A percentile compares a stretch with the other conserved stretches of the same genome.
These are phyloP conservation scores for Pseudogymnoascus pannorum DNA, from an alignment of 2,329 filamentous ascomycete species.

Conservation along the genomic window DNA sequence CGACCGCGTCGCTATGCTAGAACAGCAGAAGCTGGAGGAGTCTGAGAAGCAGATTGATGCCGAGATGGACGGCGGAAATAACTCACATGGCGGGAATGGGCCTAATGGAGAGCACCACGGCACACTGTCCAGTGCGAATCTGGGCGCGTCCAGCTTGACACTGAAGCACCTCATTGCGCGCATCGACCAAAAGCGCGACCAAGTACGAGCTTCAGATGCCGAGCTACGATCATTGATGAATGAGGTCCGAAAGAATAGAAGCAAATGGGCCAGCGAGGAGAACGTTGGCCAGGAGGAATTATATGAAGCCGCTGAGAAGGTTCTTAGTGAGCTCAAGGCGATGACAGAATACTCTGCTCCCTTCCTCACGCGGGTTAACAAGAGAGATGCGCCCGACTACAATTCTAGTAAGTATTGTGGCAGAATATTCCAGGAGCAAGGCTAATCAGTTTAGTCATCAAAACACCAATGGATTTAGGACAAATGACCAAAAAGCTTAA, in stretches of 20 bases:
- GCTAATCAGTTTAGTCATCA: slow-evolving; percentile 58
- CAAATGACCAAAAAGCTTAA: slow-evolving; percentile 98
- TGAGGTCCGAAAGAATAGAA: slow-evolving; percentile 93
- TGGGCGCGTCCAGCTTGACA: slow-evolving; percentile 91
- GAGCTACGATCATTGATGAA: slow-evolving; percentile 91
- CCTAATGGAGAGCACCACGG: slow-evolving; percentile 64
- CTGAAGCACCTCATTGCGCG: slow-evolving; percentile 94
- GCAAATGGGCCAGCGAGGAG: slow-evolving; percentile 98
- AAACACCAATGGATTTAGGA: slow-evolving; percentile 95
- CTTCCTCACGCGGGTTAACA: slow-evolving; percentile 90
- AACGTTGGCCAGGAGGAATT: slow-evolving; percentile 96
- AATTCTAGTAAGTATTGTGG: slow-evolving; percentile 62
- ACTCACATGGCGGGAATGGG: slow-evolving; percentile 45
- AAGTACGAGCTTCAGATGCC: slow-evolving; percentile 85
- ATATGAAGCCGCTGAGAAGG: slow-evolving; percentile 94
- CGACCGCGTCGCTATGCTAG: slow-evolving; percentile 91
- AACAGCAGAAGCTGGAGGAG: slow-evolving; percentile 94
- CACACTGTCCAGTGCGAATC: slow-evolving; percentile 84
- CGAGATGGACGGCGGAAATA: slow-evolving; percentile 70
- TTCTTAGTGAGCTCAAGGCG: slow-evolving; percentile 92
- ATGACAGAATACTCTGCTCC: slow-evolving; percentile 97
- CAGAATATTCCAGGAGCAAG: slow-evolving; percentile 7
- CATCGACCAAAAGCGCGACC: slow-evolving; percentile 86
- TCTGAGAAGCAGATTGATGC: slow-evolving; percentile 93
- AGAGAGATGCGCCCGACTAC: slow-evolving; percentile 94